Conservation (phyloP, 2,329 filamentous ascomycete species). For the Zymoseptoria crescenta region DNA sequence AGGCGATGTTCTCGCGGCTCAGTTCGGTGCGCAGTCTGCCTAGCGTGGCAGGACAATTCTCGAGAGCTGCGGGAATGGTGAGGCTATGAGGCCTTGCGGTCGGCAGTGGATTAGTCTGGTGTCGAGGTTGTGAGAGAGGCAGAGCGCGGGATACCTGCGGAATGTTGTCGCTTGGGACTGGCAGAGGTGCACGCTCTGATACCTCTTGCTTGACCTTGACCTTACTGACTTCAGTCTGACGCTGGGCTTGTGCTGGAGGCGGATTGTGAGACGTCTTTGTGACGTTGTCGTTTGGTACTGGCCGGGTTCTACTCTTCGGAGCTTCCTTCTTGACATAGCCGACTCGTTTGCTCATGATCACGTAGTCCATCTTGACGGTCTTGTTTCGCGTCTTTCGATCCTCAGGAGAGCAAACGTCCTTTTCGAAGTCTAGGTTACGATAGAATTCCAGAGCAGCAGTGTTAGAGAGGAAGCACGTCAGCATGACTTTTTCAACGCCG, state of each 20-base stretch:
- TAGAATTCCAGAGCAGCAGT: constrained; percentile 53
- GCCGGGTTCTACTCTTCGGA: neutral
- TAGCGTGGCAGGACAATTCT: neutral
- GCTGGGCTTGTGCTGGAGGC: neutral
- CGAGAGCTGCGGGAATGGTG: neutral
- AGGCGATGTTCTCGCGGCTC: neutral
- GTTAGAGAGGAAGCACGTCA: constrained; percentile 64
- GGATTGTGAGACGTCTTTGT: neutral
- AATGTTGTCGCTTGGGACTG: neutral
- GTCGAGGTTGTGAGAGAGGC: neutral
- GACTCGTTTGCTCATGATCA: constrained; percentile 44
- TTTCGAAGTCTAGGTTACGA: constrained; percentile 47
- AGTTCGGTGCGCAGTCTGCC: neutral
- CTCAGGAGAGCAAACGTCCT: constrained; percentile 47
- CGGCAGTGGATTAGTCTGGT: neutral
- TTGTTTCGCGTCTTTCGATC: constrained; percentile 43
- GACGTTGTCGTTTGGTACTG: neutral
- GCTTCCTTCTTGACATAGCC: neutral
- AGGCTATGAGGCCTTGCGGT: neutral
- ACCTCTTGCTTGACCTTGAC: neutral
- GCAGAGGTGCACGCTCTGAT: neutral
- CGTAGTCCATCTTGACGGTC: constrained; percentile 43
- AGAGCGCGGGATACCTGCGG: neutral
- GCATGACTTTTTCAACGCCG: constrained; percentile 59
- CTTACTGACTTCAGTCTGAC: neutral